phyloP scores from a whole-genome alignment of 2,329 filamentous ascomycete genomes.

The Trichoderma oligosporum region DNA sequence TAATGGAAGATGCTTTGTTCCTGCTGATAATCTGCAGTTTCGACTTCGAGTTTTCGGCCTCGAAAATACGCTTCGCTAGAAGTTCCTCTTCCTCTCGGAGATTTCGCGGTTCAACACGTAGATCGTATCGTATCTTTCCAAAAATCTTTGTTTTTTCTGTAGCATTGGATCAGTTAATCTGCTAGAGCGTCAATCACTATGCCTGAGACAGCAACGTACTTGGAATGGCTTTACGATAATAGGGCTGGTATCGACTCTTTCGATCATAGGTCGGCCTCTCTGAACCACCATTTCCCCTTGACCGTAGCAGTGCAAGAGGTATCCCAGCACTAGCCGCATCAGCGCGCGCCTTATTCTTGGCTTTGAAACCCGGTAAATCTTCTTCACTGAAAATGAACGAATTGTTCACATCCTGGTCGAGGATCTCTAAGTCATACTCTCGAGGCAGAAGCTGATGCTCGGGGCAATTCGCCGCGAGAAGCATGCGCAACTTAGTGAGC shows the following conservation, averaged over 20 bases:
- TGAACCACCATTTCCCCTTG: conserved; percentile 10
- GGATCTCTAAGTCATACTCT: conserved; percentile 78
- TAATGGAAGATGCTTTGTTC: conserved; percentile 48
- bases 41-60: conserved; percentile 48
- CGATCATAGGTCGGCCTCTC: conserved; percentile 46
- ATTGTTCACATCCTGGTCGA: conserved; percentile 63
- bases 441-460: conserved; percentile 75
- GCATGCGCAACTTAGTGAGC: conserved; percentile 52
- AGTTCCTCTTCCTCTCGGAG: conserved; percentile 66
- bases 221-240: conserved; percentile 68
- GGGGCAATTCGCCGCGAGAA: conserved; percentile 60
- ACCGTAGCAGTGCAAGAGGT: conserved; percentile 51
- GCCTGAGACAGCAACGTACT: conserved; percentile 49
- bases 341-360: conserved; percentile 50
- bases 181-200: background rate
- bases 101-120: conserved; percentile 68
- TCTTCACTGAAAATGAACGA: conserved; percentile 93
- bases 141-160: conserved; percentile 74
- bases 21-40: conserved; percentile 50
- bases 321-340: conserved; percentile 57
- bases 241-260: conserved; percentile 52
- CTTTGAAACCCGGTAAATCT: conserved; percentile 62
- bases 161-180: conserved; percentile 24
- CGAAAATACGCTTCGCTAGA: conserved; percentile 53
- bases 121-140: conserved; percentile 70